Base-by-base conservation (phyloP, 306 rosid genomes). In the Quercus gilva region DNA sequence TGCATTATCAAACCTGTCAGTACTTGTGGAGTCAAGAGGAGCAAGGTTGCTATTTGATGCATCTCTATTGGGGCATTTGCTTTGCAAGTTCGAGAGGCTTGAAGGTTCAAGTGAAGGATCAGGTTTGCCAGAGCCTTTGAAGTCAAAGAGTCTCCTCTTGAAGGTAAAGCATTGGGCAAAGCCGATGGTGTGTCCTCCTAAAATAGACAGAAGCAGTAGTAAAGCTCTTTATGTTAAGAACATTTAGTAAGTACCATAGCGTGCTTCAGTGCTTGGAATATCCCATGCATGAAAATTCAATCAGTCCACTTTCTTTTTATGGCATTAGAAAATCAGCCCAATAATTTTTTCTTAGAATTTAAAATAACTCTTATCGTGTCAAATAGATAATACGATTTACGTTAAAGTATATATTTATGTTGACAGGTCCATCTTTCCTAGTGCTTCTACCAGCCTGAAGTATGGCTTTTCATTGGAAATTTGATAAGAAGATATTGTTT, bases 141-240 rank as follows among this genome's bases (percentile, higher is more conserved):
- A 90, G 85, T 90, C 31, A 69, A 89, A 92, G 26, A 92, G 92
- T 20, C 97, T 91, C 5, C 78, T 2, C 80, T 87, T 86, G 88
- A 92, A 86, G 55, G 86, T 85, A 75, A 84, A 78, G 82, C 97
- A 92, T 21, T 83, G 92, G 3, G 95, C 93, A 70, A 80, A 92
- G 1, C 97, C 97, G 74, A 92, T 81, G 15, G 97, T 90, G 76
- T 92, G 97, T 56, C 73, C 93, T 58, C 95, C 97, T 86, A 64
- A 8, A 52, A 31, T 25, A 29, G 13, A 65, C 20, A 70, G 1
- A 45, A 57, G 35, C 35, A 79, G 43, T 6, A 79, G 45, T 17
- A 65, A 65, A 65, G 12, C 49, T 20, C 45, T 29, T 11, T 2
- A 29, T 18, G 71, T 31, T 41, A 17, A 31, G 33, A 65, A 64